Percentiles rank a stretch among this genome's conserved stretches.
Evolutionary conservation across 441 rosid genomes (phyloP).

Genomic region (Francoa sonchifolia): DNA sequence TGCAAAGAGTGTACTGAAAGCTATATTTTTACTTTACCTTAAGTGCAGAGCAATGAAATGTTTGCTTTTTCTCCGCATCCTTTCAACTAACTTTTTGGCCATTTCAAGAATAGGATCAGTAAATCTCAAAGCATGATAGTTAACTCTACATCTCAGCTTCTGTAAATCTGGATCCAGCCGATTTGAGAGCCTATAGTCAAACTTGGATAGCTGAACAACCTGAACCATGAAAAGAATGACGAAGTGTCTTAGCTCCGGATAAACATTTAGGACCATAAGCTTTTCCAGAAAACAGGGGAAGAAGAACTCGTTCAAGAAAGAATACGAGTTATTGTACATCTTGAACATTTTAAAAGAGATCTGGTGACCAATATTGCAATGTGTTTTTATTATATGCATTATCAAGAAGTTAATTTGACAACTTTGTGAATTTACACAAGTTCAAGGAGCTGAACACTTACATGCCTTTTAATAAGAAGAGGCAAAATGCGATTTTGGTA

Average conservation of each 20-base stretch:
- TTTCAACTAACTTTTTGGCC: conserved; percentile 57
- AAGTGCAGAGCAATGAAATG: conserved; percentile 84
- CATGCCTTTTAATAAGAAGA: conserved; percentile 43
- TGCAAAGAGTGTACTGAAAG: no score
- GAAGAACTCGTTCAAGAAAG: background rate
- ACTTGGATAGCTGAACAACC: conserved; percentile 80
- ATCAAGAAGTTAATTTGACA: no score
- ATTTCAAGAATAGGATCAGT: conserved; percentile 60
- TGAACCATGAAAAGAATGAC: conserved; percentile 19
- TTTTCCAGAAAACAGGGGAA: background rate
- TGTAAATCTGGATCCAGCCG: conserved; percentile 69
- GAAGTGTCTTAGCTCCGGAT: conserved; percentile 1
- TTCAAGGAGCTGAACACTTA: conserved; percentile 16
- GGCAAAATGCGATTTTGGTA: conserved; percentile 48
- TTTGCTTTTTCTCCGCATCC: conserved; percentile 69
- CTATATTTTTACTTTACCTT: no score
- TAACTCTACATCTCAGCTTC: conserved; percentile 88
- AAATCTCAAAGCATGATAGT: conserved; percentile 77
- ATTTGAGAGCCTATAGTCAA: conserved; percentile 91
- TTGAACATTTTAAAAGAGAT: no score
- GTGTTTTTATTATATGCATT: no score
- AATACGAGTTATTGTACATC: no score
- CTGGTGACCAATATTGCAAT: no score
- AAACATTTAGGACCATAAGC: no score
- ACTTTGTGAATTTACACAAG: background rate